Percentiles rank a stretch among this genome's conserved stretches.
These are phyloP conservation scores for Cladophialophora chaetospira DNA, from an alignment of 2,329 filamentous ascomycete genomes.

Conservation along the genomic window DNA sequence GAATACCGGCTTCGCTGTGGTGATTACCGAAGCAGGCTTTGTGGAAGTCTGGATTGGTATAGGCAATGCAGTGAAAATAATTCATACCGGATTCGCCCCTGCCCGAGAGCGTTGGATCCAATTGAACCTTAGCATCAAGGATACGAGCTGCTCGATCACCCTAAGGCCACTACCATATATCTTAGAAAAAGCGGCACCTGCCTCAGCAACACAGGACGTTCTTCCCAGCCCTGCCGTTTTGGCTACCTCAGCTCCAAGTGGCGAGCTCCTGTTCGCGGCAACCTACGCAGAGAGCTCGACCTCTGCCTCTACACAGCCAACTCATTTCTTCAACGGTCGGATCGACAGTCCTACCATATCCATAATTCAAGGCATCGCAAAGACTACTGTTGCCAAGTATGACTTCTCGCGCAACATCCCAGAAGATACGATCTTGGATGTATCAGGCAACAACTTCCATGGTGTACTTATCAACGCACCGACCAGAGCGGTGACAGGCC, in stretches of 20 bases:
- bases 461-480: constrained; percentile 40
- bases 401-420: constrained; percentile 24
- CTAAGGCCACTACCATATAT: constrained; percentile 10
- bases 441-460: constrained; percentile 34
- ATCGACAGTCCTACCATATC: constrained; percentile 33
- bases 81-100: constrained; percentile 13
- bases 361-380: constrained; percentile 12
- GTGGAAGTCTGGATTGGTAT: constrained; percentile 20
- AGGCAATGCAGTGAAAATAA: constrained; percentile 3
- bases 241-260: not conserved
- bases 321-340: constrained; percentile 26
- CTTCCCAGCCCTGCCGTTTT: not conserved
- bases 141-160: not conserved
- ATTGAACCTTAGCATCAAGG: constrained; percentile 7
- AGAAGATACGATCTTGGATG: constrained; percentile 34
- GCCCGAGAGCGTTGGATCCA: constrained; percentile 10
- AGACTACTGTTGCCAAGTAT: constrained; percentile 15
- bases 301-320: not conserved
- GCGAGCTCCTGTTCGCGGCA: constrained; percentile 11
- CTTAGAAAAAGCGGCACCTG: constrained; percentile 1
- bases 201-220: not conserved
- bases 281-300: not conserved
- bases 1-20: constrained; percentile 19
- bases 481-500: constrained; percentile 38
- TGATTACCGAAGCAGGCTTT: constrained; percentile 8